A percentile compares a stretch with the other conserved stretches of the same genome.
Conservation (phyloP, 768 basidiomycete genomes). For the Tricholoma terreum region DNA sequence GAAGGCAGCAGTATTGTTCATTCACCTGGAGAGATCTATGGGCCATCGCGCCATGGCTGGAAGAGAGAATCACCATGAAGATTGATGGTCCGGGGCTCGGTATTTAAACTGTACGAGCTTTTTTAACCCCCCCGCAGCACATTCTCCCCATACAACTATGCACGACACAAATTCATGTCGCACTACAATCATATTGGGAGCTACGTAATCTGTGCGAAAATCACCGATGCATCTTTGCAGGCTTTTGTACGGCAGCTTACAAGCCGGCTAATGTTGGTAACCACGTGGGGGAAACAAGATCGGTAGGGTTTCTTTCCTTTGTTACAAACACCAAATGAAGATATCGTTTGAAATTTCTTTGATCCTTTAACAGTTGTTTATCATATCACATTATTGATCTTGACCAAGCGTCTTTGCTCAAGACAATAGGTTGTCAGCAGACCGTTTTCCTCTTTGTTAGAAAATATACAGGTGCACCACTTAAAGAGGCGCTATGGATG, state of each 20-base stretch:
- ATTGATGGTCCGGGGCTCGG: constrained; percentile 76
- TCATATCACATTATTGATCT: constrained; percentile 1
- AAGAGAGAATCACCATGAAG: constrained; percentile 56
- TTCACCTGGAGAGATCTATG: constrained; percentile 68
- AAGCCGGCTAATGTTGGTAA: constrained; percentile 6
- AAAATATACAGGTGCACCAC: constrained; percentile 1
- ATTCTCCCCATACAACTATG: background rate
- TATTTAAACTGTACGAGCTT: constrained; percentile 27
- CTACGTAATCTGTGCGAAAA: too few species aligned
- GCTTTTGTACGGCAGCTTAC: background rate
- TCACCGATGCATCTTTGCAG: background rate
- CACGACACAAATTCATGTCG: background rate
- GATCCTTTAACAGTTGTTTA: background rate
- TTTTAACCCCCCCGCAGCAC: background rate
- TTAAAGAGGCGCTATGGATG: constrained; percentile 11
- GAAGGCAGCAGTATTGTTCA: constrained; percentile 62
- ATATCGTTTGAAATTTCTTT: constrained; percentile 6
- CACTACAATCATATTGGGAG: too few species aligned
- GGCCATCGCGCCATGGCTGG: constrained; percentile 79
- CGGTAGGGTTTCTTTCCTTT: constrained; percentile 16
- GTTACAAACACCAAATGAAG: constrained; percentile 5
- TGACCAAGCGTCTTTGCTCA: background rate
- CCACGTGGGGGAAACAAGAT: constrained; percentile 21
- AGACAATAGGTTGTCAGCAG: constrained; percentile 19
- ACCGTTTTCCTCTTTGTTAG: constrained; percentile 14